These are phyloP conservation scores for Pyrenophora graminea DNA, from an alignment of 2,329 filamentous ascomycete species.

Conservation along the genomic window DNA sequence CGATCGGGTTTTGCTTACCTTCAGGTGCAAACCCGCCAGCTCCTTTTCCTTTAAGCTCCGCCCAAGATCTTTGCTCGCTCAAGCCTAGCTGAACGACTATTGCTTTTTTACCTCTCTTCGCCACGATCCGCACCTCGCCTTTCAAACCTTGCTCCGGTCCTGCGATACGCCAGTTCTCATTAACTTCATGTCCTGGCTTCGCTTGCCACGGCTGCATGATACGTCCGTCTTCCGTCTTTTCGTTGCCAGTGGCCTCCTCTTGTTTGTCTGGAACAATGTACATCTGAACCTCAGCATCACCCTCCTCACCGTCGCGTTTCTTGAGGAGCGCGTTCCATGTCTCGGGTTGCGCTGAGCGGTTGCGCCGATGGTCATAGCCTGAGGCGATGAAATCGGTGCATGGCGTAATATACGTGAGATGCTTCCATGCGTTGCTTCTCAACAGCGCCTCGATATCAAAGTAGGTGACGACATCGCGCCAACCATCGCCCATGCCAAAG, in stretches of 20 bases:
- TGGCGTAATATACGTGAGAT: conserved; percentile 38
- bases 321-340: conserved; percentile 38
- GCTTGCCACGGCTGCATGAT: conserved; percentile 37
- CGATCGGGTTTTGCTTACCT: conserved; percentile 23
- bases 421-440: conserved; percentile 41
- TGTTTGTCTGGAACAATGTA: conserved; percentile 33
- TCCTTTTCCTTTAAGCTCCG: conserved; percentile 35
- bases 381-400: conserved; percentile 43
- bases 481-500: conserved; percentile 39
- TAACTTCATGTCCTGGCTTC: conserved; percentile 36
- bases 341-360: conserved; percentile 36
- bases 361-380: conserved; percentile 37
- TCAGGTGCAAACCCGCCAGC: conserved; percentile 30
- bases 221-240: conserved; percentile 22
- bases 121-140: conserved; percentile 39
- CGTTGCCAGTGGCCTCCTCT: conserved; percentile 15
- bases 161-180: conserved; percentile 33
- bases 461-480: conserved; percentile 43
- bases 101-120: conserved; percentile 35
- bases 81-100: conserved; percentile 32
- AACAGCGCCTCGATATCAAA: conserved; percentile 41
- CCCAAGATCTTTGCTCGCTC: conserved; percentile 35
- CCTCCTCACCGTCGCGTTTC: conserved; percentile 35
- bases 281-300: conserved; percentile 40
- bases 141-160: conserved; percentile 38